Evolutionary conservation across 495 filamentous ascomycete genomes (phyloP).

Genomic region (Aspergillus cavernicola): DNA sequence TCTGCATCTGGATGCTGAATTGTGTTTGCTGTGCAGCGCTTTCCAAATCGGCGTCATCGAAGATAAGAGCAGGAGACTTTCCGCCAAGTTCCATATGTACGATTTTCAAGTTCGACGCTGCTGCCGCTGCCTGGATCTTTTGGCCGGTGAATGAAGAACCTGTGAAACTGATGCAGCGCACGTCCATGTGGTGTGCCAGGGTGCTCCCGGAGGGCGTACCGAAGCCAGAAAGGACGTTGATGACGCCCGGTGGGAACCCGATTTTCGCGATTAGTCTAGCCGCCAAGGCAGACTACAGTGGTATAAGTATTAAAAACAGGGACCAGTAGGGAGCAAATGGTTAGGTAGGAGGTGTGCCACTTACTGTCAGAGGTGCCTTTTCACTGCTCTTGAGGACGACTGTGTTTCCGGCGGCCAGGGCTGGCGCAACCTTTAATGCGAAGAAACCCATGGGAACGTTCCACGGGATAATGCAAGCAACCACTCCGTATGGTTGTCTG

Average conservation of each 20-base stretch:
- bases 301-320: neutral
- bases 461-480: constrained; percentile 34
- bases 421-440: constrained; percentile 49
- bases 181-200: constrained; percentile 48
- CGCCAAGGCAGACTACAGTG: constrained; percentile 64
- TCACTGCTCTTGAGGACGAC: constrained; percentile 57
- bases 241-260: constrained; percentile 51
- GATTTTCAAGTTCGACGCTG: constrained; percentile 80
- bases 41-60: constrained; percentile 84
- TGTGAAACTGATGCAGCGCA: constrained; percentile 92
- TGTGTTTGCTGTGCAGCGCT: constrained; percentile 86
- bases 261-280: constrained; percentile 66
- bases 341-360: neutral
- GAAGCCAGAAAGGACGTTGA: constrained; percentile 53
- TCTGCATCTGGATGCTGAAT: constrained; percentile 64
- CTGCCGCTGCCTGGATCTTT: constrained; percentile 83
- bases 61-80: constrained; percentile 82
- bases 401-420: constrained; percentile 52
- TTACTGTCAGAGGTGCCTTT: constrained; percentile 51
- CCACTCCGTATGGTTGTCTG: constrained; percentile 32
- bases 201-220: constrained; percentile 49
- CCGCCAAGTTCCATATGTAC: constrained; percentile 92
- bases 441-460: constrained; percentile 28
- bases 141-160: constrained; percentile 80
- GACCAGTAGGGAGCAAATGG: neutral